Base-by-base conservation (phyloP, 192 early-diverging fungal species). In the Gorgonomyces haynaldii region DNA sequence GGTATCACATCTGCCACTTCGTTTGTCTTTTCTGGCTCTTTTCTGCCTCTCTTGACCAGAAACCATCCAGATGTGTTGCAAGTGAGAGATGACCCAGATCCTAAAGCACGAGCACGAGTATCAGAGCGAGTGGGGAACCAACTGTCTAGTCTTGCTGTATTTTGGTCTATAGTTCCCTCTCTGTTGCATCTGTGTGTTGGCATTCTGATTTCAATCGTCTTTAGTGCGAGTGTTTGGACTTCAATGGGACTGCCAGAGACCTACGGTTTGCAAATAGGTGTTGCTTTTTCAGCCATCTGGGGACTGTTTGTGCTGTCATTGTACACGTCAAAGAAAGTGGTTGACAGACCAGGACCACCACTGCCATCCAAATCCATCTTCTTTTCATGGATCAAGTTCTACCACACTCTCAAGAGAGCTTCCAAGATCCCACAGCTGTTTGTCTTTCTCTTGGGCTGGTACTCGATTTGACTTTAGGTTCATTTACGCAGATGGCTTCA, bases 391-490 rank as follows among this genome's bases (percentile, higher is more conserved):
- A 51, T n/a, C 17, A 15, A 38, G 36, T 40, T 0, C 38, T n/a
- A 34, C 3, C n/a, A 20, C 24, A 52, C 42, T 22, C 19, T 52
- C 12, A 24, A 26, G 15, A 60, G 61, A 7, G 72, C 70, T 9
- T 56, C 61, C 23, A 52, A 69, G 38, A 62, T 85, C 13, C 39
- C 61, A 19, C 60, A 75, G 19, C 60, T 72, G 1, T 81, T 82
- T 55, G 58, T 68, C 41, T 84, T 82, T 55, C 60, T 87, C 6
- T 36, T 82, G 6, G 65, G 79, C 3, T 87, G 78, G 72, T 85
- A n/a, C n/a, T n/a, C n/a, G n/a, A n/a, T n/a, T n/a, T n/a, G n/a
- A n/a, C n/a, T n/a, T n/a, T n/a, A n/a, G n/a, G n/a, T n/a, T 83
- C 51, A 63, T 85, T 43, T 70, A 78, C 48, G 70, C 80, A 4